Evolutionary conservation across 129 eudicot species (phyloP), one percentile per base, ranked within the genome.

Genomic region (Escallonia herrerae): DNA sequence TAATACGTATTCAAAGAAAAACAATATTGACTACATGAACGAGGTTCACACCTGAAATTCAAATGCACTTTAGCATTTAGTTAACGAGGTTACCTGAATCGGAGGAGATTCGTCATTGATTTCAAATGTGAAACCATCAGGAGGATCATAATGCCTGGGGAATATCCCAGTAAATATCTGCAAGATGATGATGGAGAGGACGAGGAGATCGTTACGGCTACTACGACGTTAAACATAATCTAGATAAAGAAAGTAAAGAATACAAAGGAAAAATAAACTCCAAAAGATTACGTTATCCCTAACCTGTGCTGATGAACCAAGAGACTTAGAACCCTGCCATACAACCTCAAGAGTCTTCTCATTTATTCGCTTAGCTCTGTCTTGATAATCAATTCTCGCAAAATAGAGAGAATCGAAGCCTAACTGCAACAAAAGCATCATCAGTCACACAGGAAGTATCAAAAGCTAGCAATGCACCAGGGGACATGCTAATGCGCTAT

Each of bases 311-410:
- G 98, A 85, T 52, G 96, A 81, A 77, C 98, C 83, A 62, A 88
- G 98, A 60, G 98, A 88, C 76, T 75, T 88, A 12, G 96, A 91
- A 43, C 95, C 98, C 84, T 66, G 89, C 98, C 98, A 91, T 56
- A 91, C 72, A 69, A 91, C 83, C 84, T 91, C 96, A 65, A 91
- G 98, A 71, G 91, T 83, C 85, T 85, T 91, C 14, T 85, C 91
- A 67, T 8, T 48, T 77, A 73, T 85, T 39, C 98, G 66, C 83
- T 88, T 91, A 70, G 87, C 95, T 83, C 98, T 85, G 63, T 91
- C 98, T 88, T 91, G 98, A 77, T 91, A 91, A 77, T 91, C 98
- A 79, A 91, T 88, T 52, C 98, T 80, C 53, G 98, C 96, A 74
- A 91, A 91, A 72, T 59, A 91, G 39, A 91, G 86, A 8, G 96